A percentile compares a stretch with the other conserved stretches of the same genome.
Conservation (phyloP, 169 alveolate species). For the Condylostoma magnum region DNA sequence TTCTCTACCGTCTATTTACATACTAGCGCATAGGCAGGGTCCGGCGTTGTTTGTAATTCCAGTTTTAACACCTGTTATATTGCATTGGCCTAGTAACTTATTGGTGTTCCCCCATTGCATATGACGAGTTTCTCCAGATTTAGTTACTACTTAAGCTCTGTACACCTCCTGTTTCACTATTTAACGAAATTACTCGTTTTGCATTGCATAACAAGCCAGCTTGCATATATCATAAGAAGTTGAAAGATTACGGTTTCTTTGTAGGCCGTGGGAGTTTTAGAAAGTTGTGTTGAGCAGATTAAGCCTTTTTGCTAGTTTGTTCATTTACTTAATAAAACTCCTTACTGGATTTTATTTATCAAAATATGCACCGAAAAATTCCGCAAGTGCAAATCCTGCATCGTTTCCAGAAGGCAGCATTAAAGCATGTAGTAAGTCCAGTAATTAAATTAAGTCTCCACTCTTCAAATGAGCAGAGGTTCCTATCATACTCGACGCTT, state of each 20-base stretch:
- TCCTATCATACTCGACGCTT: slow-evolving; percentile 47
- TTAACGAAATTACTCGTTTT: slow-evolving; percentile 20
- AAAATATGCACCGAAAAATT: slow-evolving; percentile 44
- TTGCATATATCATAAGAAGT: slow-evolving; percentile 52
- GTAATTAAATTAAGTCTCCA: slow-evolving; percentile 44
- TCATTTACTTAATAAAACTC: slow-evolving; percentile 60
- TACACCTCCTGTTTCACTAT: slow-evolving; percentile 13
- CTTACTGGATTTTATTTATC: slow-evolving; percentile 23
- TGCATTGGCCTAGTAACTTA: slow-evolving; percentile 56
- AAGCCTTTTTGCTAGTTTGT: slow-evolving; percentile 38
- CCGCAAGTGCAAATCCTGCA: slow-evolving; percentile 59
- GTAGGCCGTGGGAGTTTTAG: slow-evolving; percentile 63
- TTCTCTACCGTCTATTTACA: background rate
- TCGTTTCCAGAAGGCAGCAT: slow-evolving; percentile 77
- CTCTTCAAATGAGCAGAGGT: slow-evolving; percentile 46
- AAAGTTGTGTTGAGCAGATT: slow-evolving; percentile 41
- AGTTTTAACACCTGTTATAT: slow-evolving; percentile 59
- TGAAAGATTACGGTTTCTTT: slow-evolving; percentile 43
- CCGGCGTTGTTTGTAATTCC: slow-evolving; percentile 72
- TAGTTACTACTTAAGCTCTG: background rate
- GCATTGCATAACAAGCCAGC: slow-evolving; percentile 44
- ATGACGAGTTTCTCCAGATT: background rate
- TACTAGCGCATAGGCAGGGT: slow-evolving; percentile 51
- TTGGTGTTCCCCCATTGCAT: slow-evolving; percentile 62
- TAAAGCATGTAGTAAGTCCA: slow-evolving; percentile 55